These are phyloP conservation scores for Colletotrichum higginsianum DNA, from an alignment of 2,329 filamentous ascomycete genomes.

Conservation along the genomic window DNA sequence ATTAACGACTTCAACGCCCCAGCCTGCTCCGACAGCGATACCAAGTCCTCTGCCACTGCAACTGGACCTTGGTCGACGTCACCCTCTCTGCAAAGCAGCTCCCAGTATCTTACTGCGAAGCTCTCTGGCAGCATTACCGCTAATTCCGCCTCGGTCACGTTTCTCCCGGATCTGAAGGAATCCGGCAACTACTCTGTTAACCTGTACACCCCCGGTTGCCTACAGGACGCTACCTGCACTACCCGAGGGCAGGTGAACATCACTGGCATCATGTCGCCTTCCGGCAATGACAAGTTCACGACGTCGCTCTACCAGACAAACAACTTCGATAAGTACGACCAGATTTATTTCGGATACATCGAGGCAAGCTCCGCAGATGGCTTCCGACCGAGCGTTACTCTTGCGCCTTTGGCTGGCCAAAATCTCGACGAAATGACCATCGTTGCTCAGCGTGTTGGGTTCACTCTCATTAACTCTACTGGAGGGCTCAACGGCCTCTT, in stretches of 20 bases:
- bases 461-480: constrained; percentile 80
- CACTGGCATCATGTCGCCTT: constrained; percentile 77
- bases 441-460: constrained; percentile 91
- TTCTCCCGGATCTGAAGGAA: constrained; percentile 86
- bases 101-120: constrained; percentile 82
- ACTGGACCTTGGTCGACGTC: constrained; percentile 83
- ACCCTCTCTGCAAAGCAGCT: constrained; percentile 77
- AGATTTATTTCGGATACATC: constrained; percentile 88
- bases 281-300: constrained; percentile 64
- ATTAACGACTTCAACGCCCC: constrained; percentile 92
- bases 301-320: constrained; percentile 89
- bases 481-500: constrained; percentile 91
- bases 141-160: constrained; percentile 78
- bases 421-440: constrained; percentile 75
- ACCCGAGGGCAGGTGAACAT: constrained; percentile 87
- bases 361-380: constrained; percentile 76
- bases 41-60: constrained; percentile 75
- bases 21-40: constrained; percentile 73
- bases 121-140: constrained; percentile 70
- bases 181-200: constrained; percentile 93
- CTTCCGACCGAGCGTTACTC: constrained; percentile 86
- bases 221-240: constrained; percentile 82
- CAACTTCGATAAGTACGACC: constrained; percentile 96
- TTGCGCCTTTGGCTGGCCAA: constrained; percentile 79
- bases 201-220: constrained; percentile 93